Base-by-base conservation (phyloP, 768 basidiomycete genomes). In the Phlegmacium glaucopus region DNA sequence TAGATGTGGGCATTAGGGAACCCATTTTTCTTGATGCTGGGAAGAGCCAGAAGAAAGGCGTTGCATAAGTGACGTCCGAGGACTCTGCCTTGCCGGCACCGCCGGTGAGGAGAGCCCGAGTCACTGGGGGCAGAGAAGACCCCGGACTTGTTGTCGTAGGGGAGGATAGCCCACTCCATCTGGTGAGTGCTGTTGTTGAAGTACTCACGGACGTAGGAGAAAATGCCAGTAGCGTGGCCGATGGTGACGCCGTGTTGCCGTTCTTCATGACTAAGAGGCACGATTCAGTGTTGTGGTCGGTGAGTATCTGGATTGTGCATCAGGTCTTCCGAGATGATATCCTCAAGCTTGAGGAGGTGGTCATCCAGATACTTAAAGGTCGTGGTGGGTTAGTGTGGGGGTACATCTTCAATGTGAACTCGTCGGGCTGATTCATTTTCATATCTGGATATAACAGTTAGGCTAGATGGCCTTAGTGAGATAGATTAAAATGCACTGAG, bases 31-130 rank as follows among this genome's bases (percentile, higher is more conserved):
- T n/a, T 4, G 38, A 39, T 39, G 38, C n/a, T 12, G 38, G 22
- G 38, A 12, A 39, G 38, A 39, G 38, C 38, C 38, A 39, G 18
- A 16, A 22, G 13, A 39, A n/a, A 17, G 38, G 11, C 12, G 38
- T 39, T 10, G 15, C 38, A 17, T 16, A 39, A 17, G 38, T 39
- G 18, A 39, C 22, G 38, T 39, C 38, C 4, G 38, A 39, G 11
- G 38, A 13, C 15, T 39, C 13, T 11, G 38, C 18, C 22, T 39
- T 39, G 38, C 38, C 38, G 40, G 57, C 45, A 39, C 67, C 54
- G 45, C 67, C 64, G 15, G 56, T 66, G 48, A 70, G 56, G 6
- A 70, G 64, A 55, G 28, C 67, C 68, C 3, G 67, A 69, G 47
- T 69, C 67, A 15, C 67, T 66, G 6, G 48, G 28, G n/a, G 49